Percentiles rank a stretch among this genome's conserved stretches.
These are phyloP conservation scores for Angomonas ambiguus DNA, from an alignment of 208 protist genomes.

Conservation along the genomic window DNA sequence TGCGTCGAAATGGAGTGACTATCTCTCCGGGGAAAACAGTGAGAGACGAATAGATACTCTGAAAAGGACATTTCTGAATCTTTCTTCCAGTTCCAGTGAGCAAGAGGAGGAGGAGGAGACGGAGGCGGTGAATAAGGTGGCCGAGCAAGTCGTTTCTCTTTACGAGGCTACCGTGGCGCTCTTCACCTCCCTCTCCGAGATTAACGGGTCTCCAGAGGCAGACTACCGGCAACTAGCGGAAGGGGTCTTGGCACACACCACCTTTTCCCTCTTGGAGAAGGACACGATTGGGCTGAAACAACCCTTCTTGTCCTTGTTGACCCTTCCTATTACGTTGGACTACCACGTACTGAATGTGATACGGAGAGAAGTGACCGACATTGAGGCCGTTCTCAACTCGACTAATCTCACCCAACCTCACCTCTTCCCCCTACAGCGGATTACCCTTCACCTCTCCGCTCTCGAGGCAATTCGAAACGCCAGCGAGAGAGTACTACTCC, in stretches of 20 bases:
- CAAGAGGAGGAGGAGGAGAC: not conserved
- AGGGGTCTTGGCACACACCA: not conserved
- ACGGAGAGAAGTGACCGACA: not conserved
- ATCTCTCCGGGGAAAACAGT: not conserved
- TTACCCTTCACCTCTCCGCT: not conserved
- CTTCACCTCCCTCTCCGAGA: not conserved
- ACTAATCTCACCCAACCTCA: not conserved
- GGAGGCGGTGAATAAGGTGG: not conserved
- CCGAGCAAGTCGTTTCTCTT: not conserved
- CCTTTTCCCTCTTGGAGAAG: not conserved
- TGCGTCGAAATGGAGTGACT: not conserved
- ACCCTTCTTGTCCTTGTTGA: not conserved
- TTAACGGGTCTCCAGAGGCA: not conserved
- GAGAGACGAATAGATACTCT: not conserved
- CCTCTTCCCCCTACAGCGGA: not conserved
- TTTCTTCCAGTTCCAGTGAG: not conserved
- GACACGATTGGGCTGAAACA: not conserved
- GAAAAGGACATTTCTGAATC: not conserved
- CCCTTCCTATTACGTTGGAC: not conserved
- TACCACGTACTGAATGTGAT: not conserved
- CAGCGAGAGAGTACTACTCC: not conserved
- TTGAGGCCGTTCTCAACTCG: not conserved
- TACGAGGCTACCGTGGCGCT: not conserved
- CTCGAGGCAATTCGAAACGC: not conserved
- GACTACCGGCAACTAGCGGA: not conserved